Evolutionary conservation across 176 grass and related monocot genomes (phyloP), one percentile per base, ranked within the genome.

Genomic region (Saccharum spontaneum): DNA sequence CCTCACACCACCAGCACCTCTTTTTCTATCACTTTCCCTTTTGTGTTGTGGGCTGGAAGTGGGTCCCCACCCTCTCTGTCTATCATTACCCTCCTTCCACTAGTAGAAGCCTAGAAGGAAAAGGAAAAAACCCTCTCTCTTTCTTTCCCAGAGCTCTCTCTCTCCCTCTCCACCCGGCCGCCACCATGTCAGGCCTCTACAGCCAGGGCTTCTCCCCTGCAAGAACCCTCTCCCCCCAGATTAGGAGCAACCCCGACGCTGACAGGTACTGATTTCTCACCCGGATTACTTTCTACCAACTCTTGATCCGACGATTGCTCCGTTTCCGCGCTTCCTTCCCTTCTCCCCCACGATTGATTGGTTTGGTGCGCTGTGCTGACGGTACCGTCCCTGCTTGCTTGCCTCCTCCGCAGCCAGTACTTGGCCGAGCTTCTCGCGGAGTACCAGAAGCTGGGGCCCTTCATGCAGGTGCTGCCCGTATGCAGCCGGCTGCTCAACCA

Each of bases 381-480:
- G 81, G 66, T 36, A 26, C 30, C 22, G 31, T 81, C 44, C 16
- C 54, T 81, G 37, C 45, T 73, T 82, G 37, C 45, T 73, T 82
- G 31, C 17, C 17, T 82, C 69, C 31, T 75, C 43, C 8, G 48
- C 85, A 94, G 94, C 83, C 92, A 94, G 63, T 97, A 94, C 92
- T 85, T 97, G 83, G 88, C 92, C 18, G 94, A 97, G 89, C 88
- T 97, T 36, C 89, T 97, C 20, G 92, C 86, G 3, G 94, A 97
- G 88, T 81, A 94, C 64, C 92, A 94, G 69, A 97, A 97, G 90
- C 80, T 97, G 6, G 94, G 92, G 28, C 94, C 92, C 52, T 97
- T 97, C 86, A 90, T 94, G 91, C 94, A 97, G 92, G 88, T 94
- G 89, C 90, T 97, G 86, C 94, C 94, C 16, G 83, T 92, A 94